Base-by-base conservation (phyloP, 306 rosid genomes). In the Cucurbita maxima region DNA sequence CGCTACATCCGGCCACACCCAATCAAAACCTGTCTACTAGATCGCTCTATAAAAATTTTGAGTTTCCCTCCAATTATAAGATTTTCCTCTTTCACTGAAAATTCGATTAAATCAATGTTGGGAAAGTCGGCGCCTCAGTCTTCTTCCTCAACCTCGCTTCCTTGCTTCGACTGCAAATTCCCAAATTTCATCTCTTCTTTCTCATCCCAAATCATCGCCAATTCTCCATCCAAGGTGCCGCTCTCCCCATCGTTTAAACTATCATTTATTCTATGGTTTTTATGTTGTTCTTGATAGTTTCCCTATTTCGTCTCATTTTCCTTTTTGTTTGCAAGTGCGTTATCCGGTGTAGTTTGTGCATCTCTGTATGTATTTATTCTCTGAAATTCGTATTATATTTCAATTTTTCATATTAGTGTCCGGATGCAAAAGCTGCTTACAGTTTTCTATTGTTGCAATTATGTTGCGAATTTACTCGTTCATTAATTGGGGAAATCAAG, bases 31-130 rank as follows among this genome's bases (percentile, higher is more conserved):
- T 3, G 11, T 38, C 69, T 38, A 38, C 45, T 50, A 62, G 18
- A 40, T 53, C 30, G 34, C 3, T n/a, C 0, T 1, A 14, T 54
- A 34, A 50, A 5, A 22, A 25, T 52, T 71, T 72, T 52, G 62
- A 72, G 75, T 72, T 72, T 72, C 75, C 75, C 75, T 72, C 75
- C 75, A 72, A 25, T 53, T 72, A 10, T 6, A 4, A 4, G 30
- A 36, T 1, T 25, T 13, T 16, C 25, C n/a, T 10, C 36, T 50
- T 54, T 18, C 40, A 30, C 55, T 34, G 19, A 51, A 70, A 62
- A 10, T 18, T 58, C 25, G 63, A 25, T 18, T 19, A 10, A 7
- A 37, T 36, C 62, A 62, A 61, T n/a, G 20, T 38, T 61, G 15
- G 10, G 19, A 34, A 57, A 57, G 34, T 22, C 36, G 38, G 62